Conservation (phyloP, 1,284 basidiomycete species). For the Neonothopanus nambi region DNA sequence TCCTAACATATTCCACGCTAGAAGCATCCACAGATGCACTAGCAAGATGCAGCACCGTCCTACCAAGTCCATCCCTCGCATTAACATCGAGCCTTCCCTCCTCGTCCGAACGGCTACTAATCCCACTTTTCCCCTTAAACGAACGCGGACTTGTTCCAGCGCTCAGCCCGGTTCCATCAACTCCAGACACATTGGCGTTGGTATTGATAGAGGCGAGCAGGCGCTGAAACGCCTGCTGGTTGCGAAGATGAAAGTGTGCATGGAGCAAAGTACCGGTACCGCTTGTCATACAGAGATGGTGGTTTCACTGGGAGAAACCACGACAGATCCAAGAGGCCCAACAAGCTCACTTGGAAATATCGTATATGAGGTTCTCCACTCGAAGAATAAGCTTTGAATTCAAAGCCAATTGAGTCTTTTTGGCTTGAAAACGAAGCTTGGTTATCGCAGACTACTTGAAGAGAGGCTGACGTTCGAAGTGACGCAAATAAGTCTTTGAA, state of each 20-base stretch:
- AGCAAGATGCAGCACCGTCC: slow-evolving; percentile 86
- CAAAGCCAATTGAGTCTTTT: not conserved
- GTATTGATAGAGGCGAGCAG: slow-evolving; percentile 56
- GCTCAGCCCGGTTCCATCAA: slow-evolving; percentile 35
- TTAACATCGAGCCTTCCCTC: slow-evolving; percentile 60
- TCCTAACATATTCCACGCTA: slow-evolving; percentile 77
- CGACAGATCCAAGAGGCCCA: slow-evolving; percentile 4
- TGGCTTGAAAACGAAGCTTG: not conserved
- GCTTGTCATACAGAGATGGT: slow-evolving; percentile 21
- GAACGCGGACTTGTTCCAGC: slow-evolving; percentile 53
- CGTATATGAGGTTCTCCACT: slow-evolving; percentile 3
- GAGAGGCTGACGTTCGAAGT: too few species aligned
- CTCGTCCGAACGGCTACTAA: slow-evolving; percentile 32
- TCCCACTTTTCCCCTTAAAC: slow-evolving; percentile 52
- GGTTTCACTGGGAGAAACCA: not conserved
- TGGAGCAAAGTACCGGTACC: slow-evolving; percentile 65
- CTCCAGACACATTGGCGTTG: slow-evolving; percentile 26
- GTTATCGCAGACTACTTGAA: not conserved
- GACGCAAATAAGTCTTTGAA: too few species aligned
- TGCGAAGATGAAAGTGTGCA: slow-evolving; percentile 74
- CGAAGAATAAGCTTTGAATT: not conserved
- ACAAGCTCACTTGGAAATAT: not conserved
- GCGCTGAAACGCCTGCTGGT: slow-evolving; percentile 82
- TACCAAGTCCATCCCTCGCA: slow-evolving; percentile 68
- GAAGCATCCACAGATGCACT: slow-evolving; percentile 54